Base-by-base conservation (phyloP, 192 early-diverging fungal genomes). In the Backusella sp. region DNA sequence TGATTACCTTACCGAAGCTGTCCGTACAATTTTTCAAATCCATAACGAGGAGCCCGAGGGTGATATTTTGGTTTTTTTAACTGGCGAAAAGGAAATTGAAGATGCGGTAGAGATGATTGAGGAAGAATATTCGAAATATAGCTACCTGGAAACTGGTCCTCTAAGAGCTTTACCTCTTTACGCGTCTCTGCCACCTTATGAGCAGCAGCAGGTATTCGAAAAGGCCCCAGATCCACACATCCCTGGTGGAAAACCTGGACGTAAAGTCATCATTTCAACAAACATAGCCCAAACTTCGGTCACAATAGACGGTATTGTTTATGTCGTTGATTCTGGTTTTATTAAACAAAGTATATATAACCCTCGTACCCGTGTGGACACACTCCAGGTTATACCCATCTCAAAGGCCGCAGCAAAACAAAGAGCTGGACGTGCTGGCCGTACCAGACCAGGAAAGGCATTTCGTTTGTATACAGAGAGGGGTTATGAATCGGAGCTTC, bases 61-160 rank as follows among this genome's bases (percentile, higher is more conserved):
- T 21, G 97, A 99, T 81, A 96, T 99, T 32, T 87, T 99, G 36
- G 75, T 99, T 68, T 99, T 99, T 82, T 83, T 99, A 72, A 99
- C 98, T n/a, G 98, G 98, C 80, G 96, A 99, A 76, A 96, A 97
- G 74, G 98, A 99, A 84, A 99, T 99, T 77, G 96, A 98, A 83
- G 94, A 97, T 66, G 96, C 96, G 0, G 97, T 95, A 77, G 82
- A 88, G 44, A 92, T 94, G 73, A 91, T 99, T 73, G 86, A 89
- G 19, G 88, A 78, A 12, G 94, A 95, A 70, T 89, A 86, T 6
- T 92, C 97, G 21, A 86, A 93, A 66, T 81, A 92, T 73, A 85
- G 90, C 26, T 73, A 86, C 32, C 23, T 83, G 82, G 46, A 78
- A 84, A 9, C 84, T 74, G 96, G 95, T 15, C 93, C 95, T 6